Evolutionary conservation across 768 basidiomycete genomes (phyloP), one percentile per base, ranked within the genome.

Genomic region (Russula dissimulans): DNA sequence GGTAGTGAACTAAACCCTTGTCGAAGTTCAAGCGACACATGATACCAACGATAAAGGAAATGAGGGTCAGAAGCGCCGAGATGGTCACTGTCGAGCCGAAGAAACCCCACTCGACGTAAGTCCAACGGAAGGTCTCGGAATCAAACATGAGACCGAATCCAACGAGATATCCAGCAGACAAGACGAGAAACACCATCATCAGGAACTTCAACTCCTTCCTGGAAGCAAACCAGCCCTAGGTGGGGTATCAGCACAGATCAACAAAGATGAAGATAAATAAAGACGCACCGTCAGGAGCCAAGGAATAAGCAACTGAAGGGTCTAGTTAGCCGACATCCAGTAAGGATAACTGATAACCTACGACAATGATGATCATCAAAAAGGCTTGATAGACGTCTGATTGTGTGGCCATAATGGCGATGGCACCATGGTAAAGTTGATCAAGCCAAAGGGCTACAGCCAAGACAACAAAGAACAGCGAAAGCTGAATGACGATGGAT

Each of bases 371-470:
- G 47, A 81, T 65, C 60, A 81, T 79, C 53, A 81, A 77, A 14
- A 81, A 67, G 7, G 76, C 77, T 67, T 81, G 79, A 74, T 87
- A 90, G 29, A 82, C 58, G 6, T 56, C 72, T 34, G 73, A 70
- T 43, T 76, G 75, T 29, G 69, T 68, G 26, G 78, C 80, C 39
- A 83, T 69, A 45, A 77, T 78, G 17, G 80, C 85, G 45, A 87
- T 83, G 41, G 78, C 73, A 38, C 85, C 84, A 67, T 85, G 84
- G 70, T 79, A 81, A 49, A 90, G 74, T 65, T 86, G 86, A 68
- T 92, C 89, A 56, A 91, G 71, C 89, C 89, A 91, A 34, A 91
- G 75, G 11, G 80, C 82, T 29, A 86, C 82, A 3, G 87, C 80
- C 46, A 79, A 77, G 34, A 80, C 76, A 71, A 91, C 82, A 74